Base-by-base conservation (phyloP, 352 stramenopile genomes). In the Elongisporangium anandrum region DNA sequence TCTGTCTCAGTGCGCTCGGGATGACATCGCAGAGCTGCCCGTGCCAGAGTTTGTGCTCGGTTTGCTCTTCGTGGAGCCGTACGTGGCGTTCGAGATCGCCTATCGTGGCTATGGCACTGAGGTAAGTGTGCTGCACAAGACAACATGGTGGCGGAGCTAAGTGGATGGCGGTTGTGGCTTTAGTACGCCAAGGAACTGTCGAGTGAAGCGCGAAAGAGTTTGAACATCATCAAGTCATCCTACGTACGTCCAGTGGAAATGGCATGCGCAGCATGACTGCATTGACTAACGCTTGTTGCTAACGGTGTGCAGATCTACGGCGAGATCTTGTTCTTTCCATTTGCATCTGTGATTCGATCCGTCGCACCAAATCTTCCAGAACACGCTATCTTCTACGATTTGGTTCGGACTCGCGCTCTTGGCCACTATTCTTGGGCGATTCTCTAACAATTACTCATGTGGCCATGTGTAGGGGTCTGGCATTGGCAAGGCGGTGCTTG, bases 151-250 rank as follows among this genome's bases (percentile, higher is more conserved):
- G n/a, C n/a, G n/a, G n/a, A n/a, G n/a, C 16, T 20, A 22, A 23
- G 4, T 13, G n/a, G 26, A n/a, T 12, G 17, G 22, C 23, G 24
- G 47, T 57, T 48, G 9, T 34, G 17, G 26, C 16, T 24, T 13
- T 56, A 94, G 82, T 95, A 95, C 47, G 82, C 70, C 2, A 95
- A 95, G 65, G 86, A 94, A 54, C 61, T 95, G 24, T 94, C 84
- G 13, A 81, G 69, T 12, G 79, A 95, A 57, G 86, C 86, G 13
- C 80, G 86, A 23, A 85, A 95, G 63, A 87, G 71, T 63, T 79
- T 69, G 22, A 91, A 93, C 63, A 68, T 82, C 48, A 80, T 90
- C 75, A 92, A 90, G 60, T 84, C 84, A 17, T 91, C 80, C 19
- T 92, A 80, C 55, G 86, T 95, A 60, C 57, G 73, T 66, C 17